A percentile compares a stretch with the other conserved stretches of the same genome.
These are phyloP conservation scores for Rhodotorula paludigena DNA, from an alignment of 768 basidiomycete species.

Conservation along the genomic window DNA sequence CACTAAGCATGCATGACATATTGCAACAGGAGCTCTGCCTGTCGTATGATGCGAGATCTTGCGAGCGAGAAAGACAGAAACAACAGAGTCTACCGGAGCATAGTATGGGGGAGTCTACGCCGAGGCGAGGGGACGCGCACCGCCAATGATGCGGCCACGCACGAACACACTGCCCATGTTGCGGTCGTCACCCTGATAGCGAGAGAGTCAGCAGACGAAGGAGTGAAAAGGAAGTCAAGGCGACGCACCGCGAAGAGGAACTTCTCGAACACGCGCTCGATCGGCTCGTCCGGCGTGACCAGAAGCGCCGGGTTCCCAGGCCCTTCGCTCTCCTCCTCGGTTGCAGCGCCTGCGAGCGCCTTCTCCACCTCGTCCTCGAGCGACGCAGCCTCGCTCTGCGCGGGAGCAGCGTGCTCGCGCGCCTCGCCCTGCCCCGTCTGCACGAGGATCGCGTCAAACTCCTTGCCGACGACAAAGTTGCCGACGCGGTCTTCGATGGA, in stretches of 20 bases:
- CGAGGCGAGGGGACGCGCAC: slow-evolving; percentile 45
- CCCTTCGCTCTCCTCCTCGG: too few relatives aligned
- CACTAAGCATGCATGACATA: neutral
- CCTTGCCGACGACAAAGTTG: slow-evolving; percentile 71
- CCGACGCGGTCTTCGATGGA: slow-evolving; percentile 64
- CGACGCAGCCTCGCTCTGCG: slow-evolving; percentile 46
- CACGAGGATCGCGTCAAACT: slow-evolving; percentile 82
- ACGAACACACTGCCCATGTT: slow-evolving; percentile 80
- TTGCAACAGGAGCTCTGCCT: too few relatives aligned
- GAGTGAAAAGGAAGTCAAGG: neutral
- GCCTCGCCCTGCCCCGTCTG: slow-evolving; percentile 51
- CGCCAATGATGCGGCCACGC: slow-evolving; percentile 72
- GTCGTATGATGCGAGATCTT: too few relatives aligned
- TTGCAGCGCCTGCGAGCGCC: neutral
- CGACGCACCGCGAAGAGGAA: slow-evolving; percentile 21
- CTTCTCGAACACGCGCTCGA: slow-evolving; percentile 66
- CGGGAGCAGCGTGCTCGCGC: slow-evolving; percentile 61
- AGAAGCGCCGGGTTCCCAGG: slow-evolving; percentile 39
- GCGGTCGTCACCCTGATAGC: slow-evolving; percentile 40
- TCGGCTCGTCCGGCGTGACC: slow-evolving; percentile 43
- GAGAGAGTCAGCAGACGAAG: neutral
- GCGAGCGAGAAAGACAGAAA: too few relatives aligned
- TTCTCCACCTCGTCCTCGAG: slow-evolving; percentile 16
- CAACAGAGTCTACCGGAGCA: neutral
- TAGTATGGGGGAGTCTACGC: neutral